Evolutionary conservation across 2,329 filamentous ascomycete species (phyloP).

Genomic region (Alternaria conjuncta): DNA sequence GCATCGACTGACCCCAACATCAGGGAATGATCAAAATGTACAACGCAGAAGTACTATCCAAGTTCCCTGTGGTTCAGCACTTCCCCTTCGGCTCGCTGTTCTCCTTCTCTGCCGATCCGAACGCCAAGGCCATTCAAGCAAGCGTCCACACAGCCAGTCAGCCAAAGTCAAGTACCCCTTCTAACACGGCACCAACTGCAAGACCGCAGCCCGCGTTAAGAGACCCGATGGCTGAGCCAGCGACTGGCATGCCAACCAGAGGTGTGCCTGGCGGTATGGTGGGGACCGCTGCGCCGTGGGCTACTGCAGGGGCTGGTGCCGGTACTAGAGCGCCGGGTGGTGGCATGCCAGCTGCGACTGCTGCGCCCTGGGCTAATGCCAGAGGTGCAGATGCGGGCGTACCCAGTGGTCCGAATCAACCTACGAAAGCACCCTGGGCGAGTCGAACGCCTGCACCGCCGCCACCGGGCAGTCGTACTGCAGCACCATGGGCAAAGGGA

Average conservation of each 20-base stretch:
- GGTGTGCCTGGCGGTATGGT: neutral
- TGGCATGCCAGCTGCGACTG: neutral
- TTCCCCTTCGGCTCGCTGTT: constrained; percentile 64
- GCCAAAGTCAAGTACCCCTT: constrained; percentile 29
- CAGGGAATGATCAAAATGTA: constrained; percentile 99
- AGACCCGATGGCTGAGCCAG: constrained; percentile 32
- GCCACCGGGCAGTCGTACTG: constrained; percentile 22
- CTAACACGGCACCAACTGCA: constrained; percentile 24
- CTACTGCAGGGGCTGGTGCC: constrained; percentile 23
- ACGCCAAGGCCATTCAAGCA: constrained; percentile 40
- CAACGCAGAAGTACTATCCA: constrained; percentile 92
- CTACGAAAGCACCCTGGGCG: constrained; percentile 38
- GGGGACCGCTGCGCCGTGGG: constrained; percentile 36
- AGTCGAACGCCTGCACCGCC: constrained; percentile 27
- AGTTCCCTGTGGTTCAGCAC: constrained; percentile 98
- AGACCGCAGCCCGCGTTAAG: constrained; percentile 31
- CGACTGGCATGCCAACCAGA: constrained; percentile 8
- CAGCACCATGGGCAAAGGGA: constrained; percentile 38
- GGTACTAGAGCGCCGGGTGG: neutral
- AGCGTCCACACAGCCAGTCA: constrained; percentile 48
- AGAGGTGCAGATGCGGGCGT: constrained; percentile 4
- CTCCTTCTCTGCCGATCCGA: constrained; percentile 54
- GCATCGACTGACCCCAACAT: constrained; percentile 3
- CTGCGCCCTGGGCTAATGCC: constrained; percentile 11
- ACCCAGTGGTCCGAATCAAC: constrained; percentile 40